Evolutionary conservation across 257 asterid genomes (phyloP), one percentile per base, ranked within the genome.

Genomic region (Linaria vulgaris): DNA sequence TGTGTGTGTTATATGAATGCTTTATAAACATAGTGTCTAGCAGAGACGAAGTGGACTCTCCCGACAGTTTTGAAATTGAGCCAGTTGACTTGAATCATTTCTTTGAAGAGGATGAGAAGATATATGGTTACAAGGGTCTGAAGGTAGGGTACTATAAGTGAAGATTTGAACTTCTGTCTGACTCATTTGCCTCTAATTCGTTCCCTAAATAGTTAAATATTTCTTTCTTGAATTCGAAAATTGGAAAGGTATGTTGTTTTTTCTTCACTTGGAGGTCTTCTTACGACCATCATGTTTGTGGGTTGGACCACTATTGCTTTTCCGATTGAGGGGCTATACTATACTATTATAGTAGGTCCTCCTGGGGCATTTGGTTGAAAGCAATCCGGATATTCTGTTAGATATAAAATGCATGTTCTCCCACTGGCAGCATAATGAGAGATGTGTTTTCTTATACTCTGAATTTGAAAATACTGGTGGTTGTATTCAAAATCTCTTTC

Each of bases 101-200:
- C 73, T 90, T 87, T 65, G 96, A 75, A 61, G 96, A 75, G 53
- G 95, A 81, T 21, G 97, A 83, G 13, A 90, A 72, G 70, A 82
- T 94, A 69, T 94, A 78, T 64, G 99, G 99, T 31, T 87, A 87
- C 67, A 76, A 74, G 76, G 90, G 83, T 37, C 73, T 94, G 80
- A 78, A 84, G 99, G 99, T 94, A 77, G 57, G 61, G 27, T 21
- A 34, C 17, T 59, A 2, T n/a, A 52, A 46, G 55, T 69, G 21
- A 25, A 19, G 53, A 41, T 47, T 59, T 4, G 9, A 34, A 34
- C 17, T 12, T 41, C 9, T 63, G 9, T 24, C n/a, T 46, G 54
- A 27, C 16, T 46, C 31, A 1, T 65, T 13, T 34, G 5, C 41
- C 41, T 34, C 9, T 34, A 34, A 34, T 34, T 8, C 10, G 1